Evolutionary conservation across 208 protist genomes (phyloP), one percentile per base, ranked within the genome.

Genomic region (Entamoeba invadens): DNA sequence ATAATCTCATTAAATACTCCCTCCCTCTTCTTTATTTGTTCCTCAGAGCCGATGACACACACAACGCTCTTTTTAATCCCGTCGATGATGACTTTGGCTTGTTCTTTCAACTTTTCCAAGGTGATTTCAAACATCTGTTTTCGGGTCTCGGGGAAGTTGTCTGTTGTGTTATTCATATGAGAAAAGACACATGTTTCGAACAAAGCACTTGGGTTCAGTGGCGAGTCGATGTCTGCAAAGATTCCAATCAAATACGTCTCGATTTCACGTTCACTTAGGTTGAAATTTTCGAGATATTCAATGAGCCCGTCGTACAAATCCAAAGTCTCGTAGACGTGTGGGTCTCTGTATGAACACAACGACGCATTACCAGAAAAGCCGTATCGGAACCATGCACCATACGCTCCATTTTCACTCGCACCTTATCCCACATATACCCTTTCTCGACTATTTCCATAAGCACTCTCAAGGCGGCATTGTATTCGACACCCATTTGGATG

Each of bases 331-430:
- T 45, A 72, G 6, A 92, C 16, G 25, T 93, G 91, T 38, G 93
- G 93, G 45, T 94, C 93, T 18, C 93, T 35, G 87, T 94, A 94
- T 16, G 93, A 93, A 1, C 45, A n/a, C 42, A 68, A 47, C 10
- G 31, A 25, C 0, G n/a, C 14, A 1, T 18, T 6, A 44, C 93
- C 44, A 21, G 18, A 35, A 38, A 77, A n/a, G 4, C 35, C 3
- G 45, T 45, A 45, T 2, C 2, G 18, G 1, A 93, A 31, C 44
- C 21, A 21, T 18, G 6, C 8, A 45, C 93, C 93, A 45, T 94
- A 94, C 18, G 93, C 93, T 35, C 93, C 93, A 44, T 91, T 91
- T 91, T 94, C 72, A 94, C 93, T 87, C 93, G 50, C 8, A 94
- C 93, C 21, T 50, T 44, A 44, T 91, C 21, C 93, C 93, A 94